These are phyloP conservation scores for Endogone sp. DNA, from an alignment of 192 early-diverging fungal genomes.

Conservation along the genomic window DNA sequence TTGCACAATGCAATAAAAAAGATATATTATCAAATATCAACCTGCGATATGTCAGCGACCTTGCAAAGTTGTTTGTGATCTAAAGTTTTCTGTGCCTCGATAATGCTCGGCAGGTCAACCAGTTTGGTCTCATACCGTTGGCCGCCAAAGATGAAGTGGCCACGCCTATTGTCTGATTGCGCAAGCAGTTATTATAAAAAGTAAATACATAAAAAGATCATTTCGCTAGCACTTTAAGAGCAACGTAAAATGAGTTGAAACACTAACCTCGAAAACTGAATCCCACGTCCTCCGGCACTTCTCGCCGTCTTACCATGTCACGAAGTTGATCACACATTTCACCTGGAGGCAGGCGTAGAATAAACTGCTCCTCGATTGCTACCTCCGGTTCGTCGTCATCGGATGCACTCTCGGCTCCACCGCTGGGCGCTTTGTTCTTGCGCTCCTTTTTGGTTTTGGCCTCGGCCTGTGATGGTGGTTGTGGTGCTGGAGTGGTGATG, in stretches of 20 bases:
- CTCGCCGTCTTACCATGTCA: conserved; percentile 46
- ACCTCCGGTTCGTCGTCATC: conserved; percentile 67
- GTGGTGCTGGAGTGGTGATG: too few relatives aligned
- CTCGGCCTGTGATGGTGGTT: not conserved
- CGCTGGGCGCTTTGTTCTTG: not conserved
- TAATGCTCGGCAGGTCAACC: conserved; percentile 80
- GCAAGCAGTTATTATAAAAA: not conserved
- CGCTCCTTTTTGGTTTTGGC: not conserved
- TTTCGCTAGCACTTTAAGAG: not conserved
- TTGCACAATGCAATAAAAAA: not conserved
- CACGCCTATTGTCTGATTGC: conserved; percentile 51
- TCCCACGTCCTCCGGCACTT: conserved; percentile 27
- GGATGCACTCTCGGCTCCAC: conserved; percentile 6
- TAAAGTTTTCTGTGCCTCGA: conserved; percentile 83
- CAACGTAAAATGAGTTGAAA: conserved; percentile 27
- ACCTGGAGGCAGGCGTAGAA: conserved; percentile 63
- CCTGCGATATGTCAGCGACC: conserved; percentile 80
- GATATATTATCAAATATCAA: conserved; percentile 29
- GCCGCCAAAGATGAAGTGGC: conserved; percentile 50
- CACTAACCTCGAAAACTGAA: conserved; percentile 15
- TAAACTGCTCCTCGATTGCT: conserved; percentile 79
- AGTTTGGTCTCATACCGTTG: conserved; percentile 58
- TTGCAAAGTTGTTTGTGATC: conserved; percentile 87
- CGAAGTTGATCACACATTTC: conserved; percentile 45
- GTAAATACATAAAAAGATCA: not conserved